phyloP scores from a whole-genome alignment of 2,329 filamentous ascomycete species.

The Fusarium sp. region DNA sequence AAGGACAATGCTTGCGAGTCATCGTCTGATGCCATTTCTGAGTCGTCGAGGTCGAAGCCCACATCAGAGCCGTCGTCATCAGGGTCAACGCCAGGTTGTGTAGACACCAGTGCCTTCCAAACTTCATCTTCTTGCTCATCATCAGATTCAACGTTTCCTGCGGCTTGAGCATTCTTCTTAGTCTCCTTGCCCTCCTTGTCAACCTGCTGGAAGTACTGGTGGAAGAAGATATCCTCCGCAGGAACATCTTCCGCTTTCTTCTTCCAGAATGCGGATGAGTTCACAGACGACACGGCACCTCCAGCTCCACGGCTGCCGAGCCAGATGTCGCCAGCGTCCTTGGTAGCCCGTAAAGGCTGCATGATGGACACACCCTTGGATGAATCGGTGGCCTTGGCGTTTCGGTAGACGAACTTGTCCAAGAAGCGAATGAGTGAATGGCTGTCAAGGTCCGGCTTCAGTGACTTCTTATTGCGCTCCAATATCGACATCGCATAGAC shows the following conservation, averaged over 20 bases:
- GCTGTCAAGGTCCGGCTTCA: slow-evolving; percentile 89
- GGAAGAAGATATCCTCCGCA: slow-evolving; percentile 97
- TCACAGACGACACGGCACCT: slow-evolving; percentile 64
- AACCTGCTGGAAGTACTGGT: slow-evolving; percentile 88
- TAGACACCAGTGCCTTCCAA: slow-evolving; percentile 89
- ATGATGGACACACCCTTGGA: slow-evolving; percentile 90
- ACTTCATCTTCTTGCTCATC: slow-evolving; percentile 81
- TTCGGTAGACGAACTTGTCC: slow-evolving; percentile 98
- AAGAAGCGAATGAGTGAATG: slow-evolving; percentile 96
- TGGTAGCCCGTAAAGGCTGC: slow-evolving; percentile 78
- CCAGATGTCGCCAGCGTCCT: slow-evolving; percentile 65
- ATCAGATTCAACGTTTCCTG: slow-evolving; percentile 56
- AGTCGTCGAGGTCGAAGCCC: slow-evolving; percentile 60
- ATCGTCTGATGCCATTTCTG: slow-evolving; percentile 60
- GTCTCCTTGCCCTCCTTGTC: slow-evolving; percentile 67
- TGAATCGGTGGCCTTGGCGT: slow-evolving; percentile 76
- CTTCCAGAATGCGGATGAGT: slow-evolving; percentile 90
- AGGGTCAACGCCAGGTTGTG: slow-evolving; percentile 71
- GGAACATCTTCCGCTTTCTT: slow-evolving; percentile 89
- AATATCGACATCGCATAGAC: slow-evolving; percentile 82
- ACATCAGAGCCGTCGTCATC: slow-evolving; percentile 61
- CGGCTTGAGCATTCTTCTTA: slow-evolving; percentile 61
- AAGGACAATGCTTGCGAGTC: slow-evolving; percentile 51
- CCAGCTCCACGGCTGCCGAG: slow-evolving; percentile 61
- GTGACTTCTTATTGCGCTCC: slow-evolving; percentile 73